phyloP scores from a whole-genome alignment of 257 asterid genomes.

The Plectranthus barbatus region DNA sequence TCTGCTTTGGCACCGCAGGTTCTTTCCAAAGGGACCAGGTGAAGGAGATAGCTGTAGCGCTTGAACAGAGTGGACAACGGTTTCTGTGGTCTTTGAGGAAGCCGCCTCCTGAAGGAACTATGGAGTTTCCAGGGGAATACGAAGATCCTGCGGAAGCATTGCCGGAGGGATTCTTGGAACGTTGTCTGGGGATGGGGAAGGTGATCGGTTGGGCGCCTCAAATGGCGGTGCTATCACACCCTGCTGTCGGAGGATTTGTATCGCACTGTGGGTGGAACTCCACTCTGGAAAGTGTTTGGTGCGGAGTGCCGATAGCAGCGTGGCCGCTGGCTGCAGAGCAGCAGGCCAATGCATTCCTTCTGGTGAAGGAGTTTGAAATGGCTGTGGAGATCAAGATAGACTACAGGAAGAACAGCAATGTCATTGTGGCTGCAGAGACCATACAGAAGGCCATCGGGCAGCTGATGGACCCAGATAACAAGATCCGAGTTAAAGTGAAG shows the following conservation, averaged over 20 bases:
- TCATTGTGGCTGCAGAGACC: background rate
- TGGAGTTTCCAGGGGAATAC: slow-evolving; percentile 12
- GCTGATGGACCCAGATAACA: slow-evolving; percentile 16
- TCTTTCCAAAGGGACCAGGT: slow-evolving; percentile 21
- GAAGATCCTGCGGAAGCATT: slow-evolving; percentile 16
- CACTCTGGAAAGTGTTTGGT: no score
- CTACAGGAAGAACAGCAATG: background rate
- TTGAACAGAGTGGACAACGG: slow-evolving; percentile 20
- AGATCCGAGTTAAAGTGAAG: slow-evolving; percentile 5
- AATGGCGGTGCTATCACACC: no score
- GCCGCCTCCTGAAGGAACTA: background rate
- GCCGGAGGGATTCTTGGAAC: slow-evolving; percentile 21
- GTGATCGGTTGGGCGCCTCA: no score
- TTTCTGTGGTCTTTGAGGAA: slow-evolving; percentile 46
- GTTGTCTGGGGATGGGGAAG: slow-evolving; percentile 9
- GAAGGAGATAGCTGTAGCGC: slow-evolving; percentile 28
- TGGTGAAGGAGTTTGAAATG: slow-evolving; percentile 26
- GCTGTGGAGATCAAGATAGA: slow-evolving; percentile 25
- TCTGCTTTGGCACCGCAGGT: slow-evolving; percentile 33
- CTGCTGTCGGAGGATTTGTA: no score
- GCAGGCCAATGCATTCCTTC: slow-evolving; percentile 23
- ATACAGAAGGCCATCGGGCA: slow-evolving; percentile 10
- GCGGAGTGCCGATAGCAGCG: slow-evolving; percentile 34
- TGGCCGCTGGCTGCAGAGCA: slow-evolving; percentile 41
- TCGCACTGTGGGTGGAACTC: no score